Percentiles rank a stretch among this genome's conserved stretches.
These are phyloP conservation scores for Phytophthora crassamura DNA, from an alignment of 352 stramenopile species.

Conservation along the genomic window DNA sequence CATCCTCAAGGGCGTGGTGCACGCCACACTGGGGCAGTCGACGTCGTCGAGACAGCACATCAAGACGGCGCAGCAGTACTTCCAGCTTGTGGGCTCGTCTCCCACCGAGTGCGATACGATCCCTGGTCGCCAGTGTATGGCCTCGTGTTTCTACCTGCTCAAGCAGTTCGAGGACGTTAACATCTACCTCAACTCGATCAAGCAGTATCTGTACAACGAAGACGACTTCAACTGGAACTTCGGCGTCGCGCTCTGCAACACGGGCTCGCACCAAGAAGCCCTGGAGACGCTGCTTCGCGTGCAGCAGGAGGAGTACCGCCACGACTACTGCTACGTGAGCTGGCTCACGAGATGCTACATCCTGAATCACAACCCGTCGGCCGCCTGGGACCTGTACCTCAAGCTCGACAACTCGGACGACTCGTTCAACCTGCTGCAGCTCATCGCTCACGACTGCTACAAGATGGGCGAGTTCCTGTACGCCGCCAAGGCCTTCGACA, in stretches of 20 bases:
- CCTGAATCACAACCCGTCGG: slow-evolving; percentile 93
- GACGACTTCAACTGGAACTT: slow-evolving; percentile 99
- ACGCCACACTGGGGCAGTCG: slow-evolving; percentile 91
- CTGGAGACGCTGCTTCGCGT: slow-evolving; percentile 94
- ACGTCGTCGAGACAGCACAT: slow-evolving; percentile 91
- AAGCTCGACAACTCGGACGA: slow-evolving; percentile 96
- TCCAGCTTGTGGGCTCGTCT: slow-evolving; percentile 94
- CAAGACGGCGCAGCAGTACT: slow-evolving; percentile 94
- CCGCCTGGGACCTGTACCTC: slow-evolving; percentile 96
- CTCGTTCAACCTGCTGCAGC: slow-evolving; percentile 95
- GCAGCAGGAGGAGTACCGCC: slow-evolving; percentile 91
- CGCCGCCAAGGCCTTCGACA: slow-evolving; percentile 94
- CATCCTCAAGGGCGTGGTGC: slow-evolving; percentile 92
- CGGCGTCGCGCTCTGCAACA: slow-evolving; percentile 93
- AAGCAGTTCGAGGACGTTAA: slow-evolving; percentile 98
- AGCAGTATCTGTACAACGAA: slow-evolving; percentile 96
- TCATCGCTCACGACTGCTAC: slow-evolving; percentile 98
- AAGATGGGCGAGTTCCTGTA: slow-evolving; percentile 97
- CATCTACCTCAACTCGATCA: slow-evolving; percentile 97
- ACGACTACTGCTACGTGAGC: slow-evolving; percentile 94
- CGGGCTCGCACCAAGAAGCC: slow-evolving; percentile 92
- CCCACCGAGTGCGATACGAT: slow-evolving; percentile 97
- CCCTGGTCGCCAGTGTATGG: slow-evolving; percentile 97
- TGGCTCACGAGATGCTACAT: slow-evolving; percentile 95
- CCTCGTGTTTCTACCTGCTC: slow-evolving; percentile 96